Base-by-base conservation (phyloP, 2,329 filamentous ascomycete genomes). In the Xylaria sp. region DNA sequence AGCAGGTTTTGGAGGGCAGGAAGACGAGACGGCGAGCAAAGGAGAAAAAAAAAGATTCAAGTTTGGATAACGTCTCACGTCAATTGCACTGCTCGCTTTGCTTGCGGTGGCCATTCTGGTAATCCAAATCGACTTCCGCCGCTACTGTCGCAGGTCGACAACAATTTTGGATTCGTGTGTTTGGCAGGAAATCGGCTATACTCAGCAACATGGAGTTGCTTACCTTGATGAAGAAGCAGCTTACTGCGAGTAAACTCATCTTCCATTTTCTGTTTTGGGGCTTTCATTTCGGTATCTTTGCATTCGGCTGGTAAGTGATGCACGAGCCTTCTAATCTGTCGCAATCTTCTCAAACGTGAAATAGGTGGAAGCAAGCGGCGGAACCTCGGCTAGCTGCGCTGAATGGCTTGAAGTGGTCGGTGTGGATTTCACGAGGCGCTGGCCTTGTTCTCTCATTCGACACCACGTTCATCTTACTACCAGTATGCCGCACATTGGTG, bases 361-460 rank as follows among this genome's bases (percentile, higher is more conserved):
- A 62, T 69, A 96, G 93, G 92, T 91, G 82, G 72, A 89, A 95
- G 71, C 95, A 99, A 81, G 82, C 77, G 33, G 69, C 74, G 4
- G 90, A 97, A 72, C 64, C 74, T 9, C 86, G 86, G 59, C 82
- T 99, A 27, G 89, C 89, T 4, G 85, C 85, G 41, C 84, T 99
- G 47, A 99, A 99, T 77, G 85, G 80, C 0, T 86, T 99, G 49
- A 83, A 84, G 56, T 98, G 85, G 78, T 98, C 94, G 3, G 95
- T 99, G 58, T 99, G 94, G 94, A 86, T 97, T 61, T 98, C 95
- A 27, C 88, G 95, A 83, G 95, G 94, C 74, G 94, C 95, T 54
- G 95, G 93, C 70, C 80, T 99, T 40, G 90, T 91, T 5, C 82
- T 99, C 62, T 90, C 89, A 1, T 85, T 97, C 57, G 93, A 99